phyloP scores from a whole-genome alignment of 164 flowering plant genomes.

The Aristolochia californica region DNA sequence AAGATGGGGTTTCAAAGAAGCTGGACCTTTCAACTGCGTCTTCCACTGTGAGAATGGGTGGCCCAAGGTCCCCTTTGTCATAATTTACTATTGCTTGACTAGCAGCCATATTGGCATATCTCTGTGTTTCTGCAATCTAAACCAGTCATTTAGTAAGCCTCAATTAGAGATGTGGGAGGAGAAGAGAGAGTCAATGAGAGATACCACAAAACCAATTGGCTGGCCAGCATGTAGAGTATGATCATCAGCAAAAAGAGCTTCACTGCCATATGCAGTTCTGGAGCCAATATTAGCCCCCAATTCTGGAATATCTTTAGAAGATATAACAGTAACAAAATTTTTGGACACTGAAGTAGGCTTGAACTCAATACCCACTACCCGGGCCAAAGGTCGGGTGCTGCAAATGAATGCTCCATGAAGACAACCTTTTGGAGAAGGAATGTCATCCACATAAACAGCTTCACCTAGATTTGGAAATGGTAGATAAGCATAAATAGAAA shows the following conservation, averaged over 20 bases:
- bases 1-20: slow-evolving; percentile 66
- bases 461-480: slow-evolving; percentile 43
- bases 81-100: slow-evolving; percentile 52
- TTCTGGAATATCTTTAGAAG: slow-evolving; percentile 61
- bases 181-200: slow-evolving; percentile 2
- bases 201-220: slow-evolving; percentile 71
- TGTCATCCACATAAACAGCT: slow-evolving; percentile 88
- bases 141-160: not conserved
- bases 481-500: not conserved
- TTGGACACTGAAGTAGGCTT: slow-evolving; percentile 27
- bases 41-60: slow-evolving; percentile 81
- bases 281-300: slow-evolving; percentile 61
- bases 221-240: slow-evolving; percentile 59
- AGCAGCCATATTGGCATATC: slow-evolving; percentile 73
- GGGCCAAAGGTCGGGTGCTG: slow-evolving; percentile 69
- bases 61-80: slow-evolving; percentile 47
- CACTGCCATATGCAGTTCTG: slow-evolving; percentile 41
- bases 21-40: slow-evolving; percentile 81
- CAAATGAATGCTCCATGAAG: slow-evolving; percentile 74
- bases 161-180: not conserved
- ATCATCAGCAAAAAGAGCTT: slow-evolving; percentile 68
- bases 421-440: slow-evolving; percentile 75
- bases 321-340: slow-evolving; percentile 37
- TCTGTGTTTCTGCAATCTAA: slow-evolving; percentile 84
- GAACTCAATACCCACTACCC: slow-evolving; percentile 41